Evolutionary conservation across 495 filamentous ascomycete species (phyloP).

Genomic region (Hyaloscypha finlandica): DNA sequence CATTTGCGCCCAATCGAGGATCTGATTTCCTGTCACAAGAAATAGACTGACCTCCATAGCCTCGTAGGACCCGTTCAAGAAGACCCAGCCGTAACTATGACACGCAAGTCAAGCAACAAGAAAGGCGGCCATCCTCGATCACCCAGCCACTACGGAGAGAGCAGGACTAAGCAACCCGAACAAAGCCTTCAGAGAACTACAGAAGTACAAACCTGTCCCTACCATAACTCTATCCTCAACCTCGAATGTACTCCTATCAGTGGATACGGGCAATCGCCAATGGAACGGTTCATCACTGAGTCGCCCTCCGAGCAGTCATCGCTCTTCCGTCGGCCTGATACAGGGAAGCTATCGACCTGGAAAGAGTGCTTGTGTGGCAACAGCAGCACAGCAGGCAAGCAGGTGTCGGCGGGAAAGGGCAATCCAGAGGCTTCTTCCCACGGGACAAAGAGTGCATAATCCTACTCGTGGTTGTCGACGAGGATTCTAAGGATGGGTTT

Average conservation of each 20-base stretch:
- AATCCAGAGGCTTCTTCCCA: not conserved
- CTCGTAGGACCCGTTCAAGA: not conserved
- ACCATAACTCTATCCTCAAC: not conserved
- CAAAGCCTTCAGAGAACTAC: not conserved
- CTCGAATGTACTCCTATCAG: not conserved
- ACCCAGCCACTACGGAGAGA: not conserved
- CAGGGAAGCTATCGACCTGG: not conserved
- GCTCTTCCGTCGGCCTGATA: not conserved
- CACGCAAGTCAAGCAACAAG: slow-evolving; percentile 1
- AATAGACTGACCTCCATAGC: not conserved
- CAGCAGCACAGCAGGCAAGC: not conserved
- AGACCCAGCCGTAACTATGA: not conserved
- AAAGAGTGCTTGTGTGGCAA: not conserved
- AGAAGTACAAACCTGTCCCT: not conserved
- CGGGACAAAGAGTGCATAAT: not conserved
- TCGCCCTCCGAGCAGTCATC: not conserved
- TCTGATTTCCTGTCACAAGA: not conserved
- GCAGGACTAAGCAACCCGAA: not conserved
- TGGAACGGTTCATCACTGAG: not conserved
- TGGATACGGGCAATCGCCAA: not conserved
- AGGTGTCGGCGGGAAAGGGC: not conserved
- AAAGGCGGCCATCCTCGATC: not conserved
- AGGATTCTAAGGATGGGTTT: no score
- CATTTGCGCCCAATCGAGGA: not conserved
- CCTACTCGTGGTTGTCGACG: not conserved